Percentiles rank a stretch among this genome's conserved stretches.
Evolutionary conservation across 768 basidiomycete species (phyloP).

Genomic region (Macrocybe gigantea): DNA sequence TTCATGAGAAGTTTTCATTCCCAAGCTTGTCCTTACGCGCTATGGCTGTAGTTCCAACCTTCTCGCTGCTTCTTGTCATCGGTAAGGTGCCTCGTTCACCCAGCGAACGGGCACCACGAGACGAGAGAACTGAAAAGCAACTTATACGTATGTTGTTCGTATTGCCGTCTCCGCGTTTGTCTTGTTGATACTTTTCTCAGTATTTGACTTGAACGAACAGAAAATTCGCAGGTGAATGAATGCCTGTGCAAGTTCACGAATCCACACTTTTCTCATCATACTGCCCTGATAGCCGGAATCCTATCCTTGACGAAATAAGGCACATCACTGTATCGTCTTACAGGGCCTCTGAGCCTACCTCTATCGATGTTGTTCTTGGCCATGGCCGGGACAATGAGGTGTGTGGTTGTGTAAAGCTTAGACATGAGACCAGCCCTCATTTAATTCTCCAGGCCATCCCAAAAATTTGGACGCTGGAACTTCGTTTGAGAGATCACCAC

Average conservation of each 20-base stretch:
- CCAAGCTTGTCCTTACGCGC: slow-evolving; percentile 6
- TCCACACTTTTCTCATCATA: too few species aligned
- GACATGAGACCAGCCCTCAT: neutral
- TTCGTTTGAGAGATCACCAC: neutral
- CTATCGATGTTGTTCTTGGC: too few species aligned
- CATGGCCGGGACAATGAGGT: too few species aligned
- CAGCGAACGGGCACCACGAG: slow-evolving; percentile 1
- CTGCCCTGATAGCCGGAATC: neutral
- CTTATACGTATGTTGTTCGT: slow-evolving; percentile 8
- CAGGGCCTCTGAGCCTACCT: too few species aligned
- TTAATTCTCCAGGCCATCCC: slow-evolving; percentile 1
- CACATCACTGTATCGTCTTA: neutral
- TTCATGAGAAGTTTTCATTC: slow-evolving; percentile 3
- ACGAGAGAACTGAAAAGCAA: slow-evolving; percentile 11
- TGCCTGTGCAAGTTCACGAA: neutral
- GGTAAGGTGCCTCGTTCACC: slow-evolving; percentile 4
- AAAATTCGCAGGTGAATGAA: neutral
- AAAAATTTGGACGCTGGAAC: slow-evolving; percentile 5
- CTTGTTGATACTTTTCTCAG: neutral
- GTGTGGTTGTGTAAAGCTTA: neutral
- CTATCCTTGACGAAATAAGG: neutral
- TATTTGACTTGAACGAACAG: slow-evolving; percentile 5
- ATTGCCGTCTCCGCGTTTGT: neutral
- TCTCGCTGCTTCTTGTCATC: slow-evolving; percentile 5
- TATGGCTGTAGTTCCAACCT: slow-evolving; percentile 7